phyloP scores from a whole-genome alignment of 306 rosid species.

The Oemleria cerasiformis region DNA sequence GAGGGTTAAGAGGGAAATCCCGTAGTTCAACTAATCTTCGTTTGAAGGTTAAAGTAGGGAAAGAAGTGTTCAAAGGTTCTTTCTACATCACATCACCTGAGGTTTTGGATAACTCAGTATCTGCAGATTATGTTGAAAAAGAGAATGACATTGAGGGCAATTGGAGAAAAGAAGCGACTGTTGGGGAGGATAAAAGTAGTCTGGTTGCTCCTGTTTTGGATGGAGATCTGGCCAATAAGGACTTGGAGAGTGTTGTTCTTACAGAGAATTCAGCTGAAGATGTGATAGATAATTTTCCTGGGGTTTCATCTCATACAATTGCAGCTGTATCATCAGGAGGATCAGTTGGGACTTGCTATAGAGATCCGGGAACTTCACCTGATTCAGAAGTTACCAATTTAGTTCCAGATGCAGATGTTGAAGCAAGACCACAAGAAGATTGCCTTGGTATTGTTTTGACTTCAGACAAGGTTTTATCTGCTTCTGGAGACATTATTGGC shows the following conservation, averaged over 20 bases:
- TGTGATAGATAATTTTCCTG: constrained; percentile 33
- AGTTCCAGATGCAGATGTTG: constrained; percentile 56
- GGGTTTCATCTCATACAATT: constrained; percentile 37
- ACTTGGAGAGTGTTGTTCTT: constrained; percentile 35
- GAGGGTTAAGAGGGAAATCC: constrained; percentile 40
- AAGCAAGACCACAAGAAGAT: constrained; percentile 50
- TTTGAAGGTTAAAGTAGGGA: constrained; percentile 80
- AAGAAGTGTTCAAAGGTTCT: constrained; percentile 45
- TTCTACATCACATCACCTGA: constrained; percentile 50
- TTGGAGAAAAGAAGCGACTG: constrained; percentile 29
- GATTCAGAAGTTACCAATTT: constrained; percentile 94
- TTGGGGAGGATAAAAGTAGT: constrained; percentile 28
- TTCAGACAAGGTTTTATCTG: constrained; percentile 45
- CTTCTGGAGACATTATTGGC: constrained; percentile 36
- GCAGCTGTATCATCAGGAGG: constrained; percentile 48
- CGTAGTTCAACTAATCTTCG: constrained; percentile 54
- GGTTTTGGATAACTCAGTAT: constrained; percentile 38
- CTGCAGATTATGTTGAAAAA: constrained; percentile 38
- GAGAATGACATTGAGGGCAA: constrained; percentile 35
- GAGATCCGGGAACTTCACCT: constrained; percentile 96
- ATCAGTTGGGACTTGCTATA: constrained; percentile 39
- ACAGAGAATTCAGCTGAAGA: constrained; percentile 43
- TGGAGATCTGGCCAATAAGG: constrained; percentile 45
- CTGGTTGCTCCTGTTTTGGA: constrained; percentile 37
- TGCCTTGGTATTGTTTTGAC: constrained; percentile 41